These are phyloP conservation scores for Beauveria varroae DNA, from an alignment of 2,329 filamentous ascomycete species.

Conservation along the genomic window DNA sequence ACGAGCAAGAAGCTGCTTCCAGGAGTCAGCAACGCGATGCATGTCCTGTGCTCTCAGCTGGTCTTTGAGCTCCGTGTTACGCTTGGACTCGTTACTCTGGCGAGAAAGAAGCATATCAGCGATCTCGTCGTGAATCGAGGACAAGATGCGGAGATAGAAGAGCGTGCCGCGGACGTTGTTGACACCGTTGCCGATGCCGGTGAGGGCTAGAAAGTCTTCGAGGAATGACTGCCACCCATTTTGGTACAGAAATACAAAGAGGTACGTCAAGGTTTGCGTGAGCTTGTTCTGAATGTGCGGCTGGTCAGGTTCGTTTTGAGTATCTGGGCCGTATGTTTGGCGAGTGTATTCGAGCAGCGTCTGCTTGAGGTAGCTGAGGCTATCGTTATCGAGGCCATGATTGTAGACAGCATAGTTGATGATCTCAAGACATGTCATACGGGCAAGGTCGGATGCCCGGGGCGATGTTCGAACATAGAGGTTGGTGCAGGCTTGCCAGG, in stretches of 20 bases:
- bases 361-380: conserved; percentile 69
- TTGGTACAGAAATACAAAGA: conserved; percentile 83
- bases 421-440: conserved; percentile 83
- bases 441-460: conserved; percentile 71
- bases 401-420: conserved; percentile 88
- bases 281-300: conserved; percentile 89
- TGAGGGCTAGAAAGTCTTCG: conserved; percentile 78
- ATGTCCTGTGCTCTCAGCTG: conserved; percentile 80
- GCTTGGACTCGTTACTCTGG: conserved; percentile 69
- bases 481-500: conserved; percentile 81
- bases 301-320: conserved; percentile 58
- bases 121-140: conserved; percentile 93
- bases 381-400: conserved; percentile 65
- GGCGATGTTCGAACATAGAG: conserved; percentile 72
- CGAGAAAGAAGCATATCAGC: conserved; percentile 83
- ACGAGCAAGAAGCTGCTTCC: conserved; percentile 80
- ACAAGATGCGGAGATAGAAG: conserved; percentile 81
- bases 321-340: conserved; percentile 59
- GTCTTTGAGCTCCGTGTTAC: conserved; percentile 87
- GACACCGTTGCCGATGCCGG: conserved; percentile 52
- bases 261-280: conserved; percentile 87
- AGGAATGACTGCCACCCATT: conserved; percentile 85
- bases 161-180: conserved; percentile 71
- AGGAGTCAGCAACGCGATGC: conserved; percentile 77
- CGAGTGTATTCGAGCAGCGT: conserved; percentile 75